Conservation (phyloP, 2,329 filamentous ascomycete genomes). For the Clarireedia sp. region DNA sequence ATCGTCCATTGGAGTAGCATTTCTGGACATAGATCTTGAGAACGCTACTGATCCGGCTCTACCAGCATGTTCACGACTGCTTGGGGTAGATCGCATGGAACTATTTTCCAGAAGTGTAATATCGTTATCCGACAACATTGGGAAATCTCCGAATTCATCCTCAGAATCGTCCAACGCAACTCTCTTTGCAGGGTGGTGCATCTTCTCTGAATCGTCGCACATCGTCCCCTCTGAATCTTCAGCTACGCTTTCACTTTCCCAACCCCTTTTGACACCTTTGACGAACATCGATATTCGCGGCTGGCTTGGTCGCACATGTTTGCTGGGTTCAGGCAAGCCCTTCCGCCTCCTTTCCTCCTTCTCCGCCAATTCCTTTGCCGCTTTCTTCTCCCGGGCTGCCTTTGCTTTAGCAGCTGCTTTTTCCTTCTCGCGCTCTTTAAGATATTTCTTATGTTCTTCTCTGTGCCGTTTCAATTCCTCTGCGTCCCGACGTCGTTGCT, state of each 20-base stretch:
- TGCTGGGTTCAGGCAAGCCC: constrained; percentile 44
- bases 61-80: background rate
- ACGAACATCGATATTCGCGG: constrained; percentile 49
- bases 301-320: constrained; percentile 45
- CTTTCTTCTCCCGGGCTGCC: constrained; percentile 46
- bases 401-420: constrained; percentile 44
- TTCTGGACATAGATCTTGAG: background rate
- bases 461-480: constrained; percentile 33
- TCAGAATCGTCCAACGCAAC: constrained; percentile 19
- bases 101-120: constrained; percentile 14
- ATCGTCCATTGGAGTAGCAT: background rate
- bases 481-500: constrained; percentile 33
- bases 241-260: constrained; percentile 14
- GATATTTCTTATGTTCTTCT: constrained; percentile 12
- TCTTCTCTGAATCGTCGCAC: background rate
- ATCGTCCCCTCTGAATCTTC: constrained; percentile 17
- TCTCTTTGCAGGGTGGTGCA: constrained; percentile 1
- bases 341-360: constrained; percentile 42
- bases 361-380: constrained; percentile 43
- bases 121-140: constrained; percentile 24
- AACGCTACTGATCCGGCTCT: background rate
- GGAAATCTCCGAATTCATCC: constrained; percentile 29
- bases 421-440: constrained; percentile 45
- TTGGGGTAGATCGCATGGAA: background rate
- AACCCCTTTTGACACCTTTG: constrained; percentile 18